phyloP scores from a whole-genome alignment of 768 basidiomycete genomes.

The Lactarius pseudohatsudake region DNA sequence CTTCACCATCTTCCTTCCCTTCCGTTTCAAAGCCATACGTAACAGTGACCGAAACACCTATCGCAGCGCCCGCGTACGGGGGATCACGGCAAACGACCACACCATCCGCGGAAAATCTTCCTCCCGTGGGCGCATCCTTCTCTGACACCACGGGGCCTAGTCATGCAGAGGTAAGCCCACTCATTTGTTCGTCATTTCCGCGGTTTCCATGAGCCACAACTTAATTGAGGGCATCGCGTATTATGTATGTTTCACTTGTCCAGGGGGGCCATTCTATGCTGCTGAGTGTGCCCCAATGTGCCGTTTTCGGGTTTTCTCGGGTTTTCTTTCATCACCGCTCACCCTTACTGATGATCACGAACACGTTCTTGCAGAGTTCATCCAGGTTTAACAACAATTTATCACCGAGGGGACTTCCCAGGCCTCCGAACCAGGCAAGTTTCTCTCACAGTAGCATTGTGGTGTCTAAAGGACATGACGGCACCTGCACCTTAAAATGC shows the following conservation, averaged over 20 bases:
- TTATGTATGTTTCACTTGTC: background rate
- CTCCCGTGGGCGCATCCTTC: background rate
- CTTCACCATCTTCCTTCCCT: background rate
- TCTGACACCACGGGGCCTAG: background rate
- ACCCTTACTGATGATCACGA: slow-evolving; percentile 9
- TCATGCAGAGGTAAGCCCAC: slow-evolving; percentile 13
- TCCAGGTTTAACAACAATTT: background rate
- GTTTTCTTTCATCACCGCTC: background rate
- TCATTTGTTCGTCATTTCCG: background rate
- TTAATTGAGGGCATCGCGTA: background rate
- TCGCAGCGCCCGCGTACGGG: slow-evolving; percentile 3
- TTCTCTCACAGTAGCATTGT: slow-evolving; percentile 13
- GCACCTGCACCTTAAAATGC: slow-evolving; percentile 13
- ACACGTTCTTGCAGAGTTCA: background rate
- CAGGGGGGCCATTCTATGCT: background rate
- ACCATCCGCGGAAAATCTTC: slow-evolving; percentile 2
- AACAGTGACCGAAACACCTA: background rate
- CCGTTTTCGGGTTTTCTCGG: background rate
- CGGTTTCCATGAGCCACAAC: background rate
- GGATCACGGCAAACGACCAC: slow-evolving; percentile 6
- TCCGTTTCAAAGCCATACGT: slow-evolving; percentile 7
- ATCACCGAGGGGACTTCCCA: background rate
- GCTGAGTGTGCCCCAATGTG: background rate
- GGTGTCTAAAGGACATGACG: slow-evolving; percentile 2
- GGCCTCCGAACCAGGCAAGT: slow-evolving; percentile 20